Percentiles rank a stretch among this genome's conserved stretches.
These are phyloP conservation scores for Fusarium burgessii DNA, from an alignment of 2,329 filamentous ascomycete species.

Conservation along the genomic window DNA sequence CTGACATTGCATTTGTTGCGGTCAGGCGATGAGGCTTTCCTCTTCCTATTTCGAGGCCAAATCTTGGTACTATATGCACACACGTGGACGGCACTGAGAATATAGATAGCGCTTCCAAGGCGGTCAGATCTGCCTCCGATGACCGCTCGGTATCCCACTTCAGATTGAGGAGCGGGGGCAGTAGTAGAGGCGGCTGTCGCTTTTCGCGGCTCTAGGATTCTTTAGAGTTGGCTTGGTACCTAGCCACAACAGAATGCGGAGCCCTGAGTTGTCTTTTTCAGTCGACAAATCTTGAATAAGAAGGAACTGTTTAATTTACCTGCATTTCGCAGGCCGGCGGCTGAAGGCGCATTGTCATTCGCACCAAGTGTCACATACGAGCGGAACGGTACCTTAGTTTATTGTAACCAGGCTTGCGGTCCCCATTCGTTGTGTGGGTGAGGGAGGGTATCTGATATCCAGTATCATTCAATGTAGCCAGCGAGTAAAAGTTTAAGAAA, in stretches of 20 bases:
- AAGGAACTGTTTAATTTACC: conserved; percentile 2
- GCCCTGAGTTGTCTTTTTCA: conserved; percentile 10
- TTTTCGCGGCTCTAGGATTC: conserved; percentile 41
- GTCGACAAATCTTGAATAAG: background rate
- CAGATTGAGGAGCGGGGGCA: conserved; percentile 6
- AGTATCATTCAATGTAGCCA: conserved; percentile 2
- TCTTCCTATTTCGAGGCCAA: conserved; percentile 1
- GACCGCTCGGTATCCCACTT: conserved; percentile 22
- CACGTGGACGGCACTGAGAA: conserved; percentile 16
- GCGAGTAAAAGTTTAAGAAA: conserved; percentile 8
- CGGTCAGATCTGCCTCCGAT: conserved; percentile 27
- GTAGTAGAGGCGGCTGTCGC: conserved; percentile 33
- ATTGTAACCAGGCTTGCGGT: conserved; percentile 5
- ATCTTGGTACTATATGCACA: background rate
- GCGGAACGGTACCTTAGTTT: background rate
- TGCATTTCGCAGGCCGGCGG: conserved; percentile 9
- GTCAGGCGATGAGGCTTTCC: conserved; percentile 13
- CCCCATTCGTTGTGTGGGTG: conserved; percentile 14
- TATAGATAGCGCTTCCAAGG: conserved; percentile 9
- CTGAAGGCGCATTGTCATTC: background rate
- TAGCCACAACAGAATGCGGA: conserved; percentile 3
- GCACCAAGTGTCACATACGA: conserved; percentile 23
- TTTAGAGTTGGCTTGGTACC: conserved; percentile 8
- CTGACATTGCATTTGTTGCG: conserved; percentile 38
- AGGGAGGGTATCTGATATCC: background rate